phyloP scores from a whole-genome alignment of 2,329 filamentous ascomycete species.

The Penicillium freii region DNA sequence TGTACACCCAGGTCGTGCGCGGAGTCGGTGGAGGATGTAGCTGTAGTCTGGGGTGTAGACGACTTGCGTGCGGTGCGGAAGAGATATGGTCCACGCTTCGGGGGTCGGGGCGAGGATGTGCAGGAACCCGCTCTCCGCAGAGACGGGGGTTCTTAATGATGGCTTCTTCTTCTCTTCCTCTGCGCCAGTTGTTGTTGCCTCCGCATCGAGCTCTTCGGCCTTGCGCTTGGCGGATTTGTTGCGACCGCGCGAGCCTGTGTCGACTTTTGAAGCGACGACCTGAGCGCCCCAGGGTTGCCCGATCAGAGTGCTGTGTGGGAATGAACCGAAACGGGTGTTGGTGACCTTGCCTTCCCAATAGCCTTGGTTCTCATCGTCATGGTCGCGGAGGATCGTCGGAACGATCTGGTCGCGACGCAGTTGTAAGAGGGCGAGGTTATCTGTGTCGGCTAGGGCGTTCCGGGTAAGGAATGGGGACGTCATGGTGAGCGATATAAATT shows the following conservation, averaged over 20 bases:
- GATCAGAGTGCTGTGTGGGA: constrained; percentile 75
- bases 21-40: constrained; percentile 51
- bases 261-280: constrained; percentile 81
- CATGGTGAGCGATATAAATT: constrained; percentile 26
- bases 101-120: constrained; percentile 51
- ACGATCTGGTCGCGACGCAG: constrained; percentile 83
- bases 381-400: constrained; percentile 67
- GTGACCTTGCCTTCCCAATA: constrained; percentile 75
- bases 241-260: constrained; percentile 83
- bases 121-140: constrained; percentile 48
- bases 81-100: constrained; percentile 51
- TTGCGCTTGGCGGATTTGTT: constrained; percentile 58
- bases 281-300: constrained; percentile 87
- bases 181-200: constrained; percentile 23
- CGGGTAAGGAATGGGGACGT: constrained; percentile 78
- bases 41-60: constrained; percentile 56
- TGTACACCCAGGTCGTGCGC: constrained; percentile 46
- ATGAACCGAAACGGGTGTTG: constrained; percentile 92
- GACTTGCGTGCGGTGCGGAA: constrained; percentile 53
- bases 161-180: constrained; percentile 28
- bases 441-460: constrained; percentile 58
- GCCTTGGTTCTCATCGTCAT: constrained; percentile 63
- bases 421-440: constrained; percentile 77
- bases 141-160: constrained; percentile 33
- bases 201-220: constrained; percentile 42